Base-by-base conservation (phyloP, 345 rosid species). In the Acer yangbiense region DNA sequence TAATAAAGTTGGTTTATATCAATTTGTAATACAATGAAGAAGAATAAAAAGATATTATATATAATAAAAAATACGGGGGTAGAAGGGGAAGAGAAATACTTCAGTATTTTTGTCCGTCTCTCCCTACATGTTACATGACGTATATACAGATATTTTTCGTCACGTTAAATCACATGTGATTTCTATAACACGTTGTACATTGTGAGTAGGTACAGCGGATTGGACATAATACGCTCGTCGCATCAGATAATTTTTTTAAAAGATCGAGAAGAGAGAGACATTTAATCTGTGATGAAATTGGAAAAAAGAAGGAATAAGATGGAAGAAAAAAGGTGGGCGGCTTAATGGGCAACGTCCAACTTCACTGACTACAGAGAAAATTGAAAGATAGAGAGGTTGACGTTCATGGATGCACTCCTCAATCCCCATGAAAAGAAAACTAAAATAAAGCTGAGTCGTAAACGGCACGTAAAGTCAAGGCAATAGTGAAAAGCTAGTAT, bases 261-360 rank as follows among this genome's bases (percentile, higher is more conserved):
- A 50, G 55, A 29, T 29, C 3, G 3, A 4, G 60, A 69, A 25
- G 72, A 69, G 60, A 7, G 35, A 25, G 54, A 50, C 14, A 3
- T 14, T 14, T 50, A 13, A 50, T 50, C 14, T 50, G 14, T 73
- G 39, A 41, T 61, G 66, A 61, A 41, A 44, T 61, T 29, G 60
- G 61, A 17, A 57, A 57, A 35, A 55, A 11, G 11, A 13, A 35
- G 20, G 1, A 57, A 54, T 16, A 14, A 65, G 1, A 4, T 32
- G 17, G 17, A 13, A 62, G 55, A 72, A 80, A 75, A 81, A 74
- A 29, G 77, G 76, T 81, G 68, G 89, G 82, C 86, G 80, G 86
- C 85, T 20, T 10, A 74, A 48, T 76, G 80, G 83, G 39, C 78
- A 64, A 65, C 77, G 71, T 60, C 69, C 55, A 43, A 20, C 21